Evolutionary conservation across 2,329 filamentous ascomycete species (phyloP).

Genomic region (Akanthomyces uredinophilus): DNA sequence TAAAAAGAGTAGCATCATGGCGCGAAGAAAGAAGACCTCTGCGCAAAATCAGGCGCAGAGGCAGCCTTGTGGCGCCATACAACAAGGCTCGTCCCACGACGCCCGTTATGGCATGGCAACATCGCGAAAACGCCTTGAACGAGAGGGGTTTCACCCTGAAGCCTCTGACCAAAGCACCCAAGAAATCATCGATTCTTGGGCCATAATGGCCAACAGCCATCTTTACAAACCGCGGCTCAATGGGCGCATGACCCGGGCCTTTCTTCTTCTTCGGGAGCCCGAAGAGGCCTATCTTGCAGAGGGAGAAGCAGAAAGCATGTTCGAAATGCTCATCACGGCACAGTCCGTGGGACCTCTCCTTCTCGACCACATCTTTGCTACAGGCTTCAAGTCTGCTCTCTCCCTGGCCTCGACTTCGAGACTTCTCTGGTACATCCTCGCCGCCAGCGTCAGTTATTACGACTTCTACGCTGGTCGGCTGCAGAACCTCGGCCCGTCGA

Average conservation of each 20-base stretch:
- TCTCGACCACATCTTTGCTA: slow-evolving; percentile 17
- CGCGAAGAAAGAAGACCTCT: too few species aligned
- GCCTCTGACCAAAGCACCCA: not conserved
- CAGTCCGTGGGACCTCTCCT: slow-evolving; percentile 19
- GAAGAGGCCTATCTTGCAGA: too few species aligned
- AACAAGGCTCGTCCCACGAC: too few species aligned
- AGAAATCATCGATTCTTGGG: not conserved
- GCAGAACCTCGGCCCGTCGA: slow-evolving; percentile 17
- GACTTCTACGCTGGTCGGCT: slow-evolving; percentile 22
- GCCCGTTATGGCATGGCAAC: not conserved
- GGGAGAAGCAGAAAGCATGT: not conserved
- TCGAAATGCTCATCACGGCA: not conserved
- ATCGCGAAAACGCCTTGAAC: not conserved
- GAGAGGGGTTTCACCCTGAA: not conserved
- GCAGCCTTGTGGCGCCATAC: too few species aligned
- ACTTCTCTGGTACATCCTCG: slow-evolving; percentile 21
- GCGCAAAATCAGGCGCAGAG: too few species aligned
- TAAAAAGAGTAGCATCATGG: too few species aligned
- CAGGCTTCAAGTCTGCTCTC: slow-evolving; percentile 22
- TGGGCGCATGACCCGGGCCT: not conserved
- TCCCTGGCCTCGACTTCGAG: slow-evolving; percentile 21
- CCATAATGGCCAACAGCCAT: not conserved
- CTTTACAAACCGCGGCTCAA: too few species aligned
- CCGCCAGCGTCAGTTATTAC: slow-evolving; percentile 23
- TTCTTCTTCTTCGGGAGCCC: not conserved